Percentiles rank a stretch among this genome's conserved stretches.
Conservation (phyloP, 2,329 filamentous ascomycete species). For the Pseudopithomyces chartarum region DNA sequence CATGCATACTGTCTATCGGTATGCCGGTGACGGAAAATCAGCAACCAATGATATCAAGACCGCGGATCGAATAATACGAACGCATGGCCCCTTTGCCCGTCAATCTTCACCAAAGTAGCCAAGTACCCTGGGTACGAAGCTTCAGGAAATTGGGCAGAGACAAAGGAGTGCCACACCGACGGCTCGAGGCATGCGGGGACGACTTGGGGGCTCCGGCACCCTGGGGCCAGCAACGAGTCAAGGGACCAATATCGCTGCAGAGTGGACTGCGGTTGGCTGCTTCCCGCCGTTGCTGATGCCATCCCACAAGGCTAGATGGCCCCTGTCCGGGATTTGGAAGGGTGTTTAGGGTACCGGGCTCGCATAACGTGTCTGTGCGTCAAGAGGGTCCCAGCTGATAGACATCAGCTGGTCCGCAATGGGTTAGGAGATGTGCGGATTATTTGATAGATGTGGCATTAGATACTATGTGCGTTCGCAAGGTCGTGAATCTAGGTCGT, state of each 20-base stretch:
- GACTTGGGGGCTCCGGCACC: not conserved
- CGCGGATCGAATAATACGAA: not conserved
- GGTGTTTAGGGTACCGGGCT: not conserved
- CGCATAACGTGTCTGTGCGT: not conserved
- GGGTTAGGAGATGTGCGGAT: not conserved
- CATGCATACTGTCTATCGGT: not conserved
- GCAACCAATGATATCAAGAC: not conserved
- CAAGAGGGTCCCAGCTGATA: not conserved
- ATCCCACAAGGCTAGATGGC: not conserved
- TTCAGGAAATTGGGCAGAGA: not conserved
- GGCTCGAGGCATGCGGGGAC: not conserved
- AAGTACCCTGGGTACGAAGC: not conserved
- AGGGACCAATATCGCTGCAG: not conserved
- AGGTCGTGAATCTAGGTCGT: constrained; percentile 7
- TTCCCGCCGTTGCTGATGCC: not conserved
- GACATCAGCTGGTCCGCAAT: not conserved
- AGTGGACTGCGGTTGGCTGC: not conserved
- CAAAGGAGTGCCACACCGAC: not conserved
- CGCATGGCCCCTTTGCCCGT: not conserved
- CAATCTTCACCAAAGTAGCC: not conserved
- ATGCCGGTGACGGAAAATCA: not conserved
- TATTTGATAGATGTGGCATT: not conserved
- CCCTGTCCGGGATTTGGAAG: not conserved
- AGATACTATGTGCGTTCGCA: not conserved
- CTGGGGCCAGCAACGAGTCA: not conserved